Evolutionary conservation across 306 rosid species (phyloP).

Genomic region (Malus sylvestris): DNA sequence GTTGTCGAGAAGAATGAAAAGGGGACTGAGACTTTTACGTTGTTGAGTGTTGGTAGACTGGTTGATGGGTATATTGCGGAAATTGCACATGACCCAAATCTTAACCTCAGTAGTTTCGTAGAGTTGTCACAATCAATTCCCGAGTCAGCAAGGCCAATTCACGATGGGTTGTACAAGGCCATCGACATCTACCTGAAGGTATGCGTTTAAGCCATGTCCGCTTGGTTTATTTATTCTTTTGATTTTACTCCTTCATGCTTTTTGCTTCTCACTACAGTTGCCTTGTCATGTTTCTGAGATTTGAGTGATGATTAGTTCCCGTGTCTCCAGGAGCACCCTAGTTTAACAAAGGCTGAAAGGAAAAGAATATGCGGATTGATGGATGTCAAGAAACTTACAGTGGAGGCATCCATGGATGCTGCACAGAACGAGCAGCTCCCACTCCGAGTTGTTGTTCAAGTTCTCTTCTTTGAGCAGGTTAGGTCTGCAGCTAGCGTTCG

Average conservation of each 20-base stretch:
- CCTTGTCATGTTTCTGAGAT: not conserved
- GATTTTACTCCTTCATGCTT: not conserved
- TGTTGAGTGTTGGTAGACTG: conserved; percentile 67
- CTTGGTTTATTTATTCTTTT: not conserved
- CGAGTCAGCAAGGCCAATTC: conserved; percentile 64
- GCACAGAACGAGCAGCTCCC: conserved; percentile 94
- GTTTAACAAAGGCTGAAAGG: conserved; percentile 66
- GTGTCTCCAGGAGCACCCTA: conserved; percentile 62
- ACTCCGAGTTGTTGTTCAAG: conserved; percentile 83
- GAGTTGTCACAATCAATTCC: conserved; percentile 65
- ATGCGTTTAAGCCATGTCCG: not conserved
- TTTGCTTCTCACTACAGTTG: not conserved
- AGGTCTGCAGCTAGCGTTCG: conserved; percentile 40
- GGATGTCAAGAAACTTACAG: conserved; percentile 73
- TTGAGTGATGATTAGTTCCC: not conserved
- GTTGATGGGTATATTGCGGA: conserved; percentile 67
- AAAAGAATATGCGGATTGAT: conserved; percentile 61
- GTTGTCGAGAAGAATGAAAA: conserved; percentile 45
- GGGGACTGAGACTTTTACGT: conserved; percentile 36
- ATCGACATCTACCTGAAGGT: conserved; percentile 84
- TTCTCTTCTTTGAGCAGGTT: conserved; percentile 82
- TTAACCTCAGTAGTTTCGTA: conserved; percentile 48
- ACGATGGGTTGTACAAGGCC: conserved; percentile 75
- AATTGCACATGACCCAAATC: conserved; percentile 64
- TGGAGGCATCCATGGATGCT: conserved; percentile 69